phyloP scores from a whole-genome alignment of 139 green algal species.

The Ettlia oleoabundans region DNA sequence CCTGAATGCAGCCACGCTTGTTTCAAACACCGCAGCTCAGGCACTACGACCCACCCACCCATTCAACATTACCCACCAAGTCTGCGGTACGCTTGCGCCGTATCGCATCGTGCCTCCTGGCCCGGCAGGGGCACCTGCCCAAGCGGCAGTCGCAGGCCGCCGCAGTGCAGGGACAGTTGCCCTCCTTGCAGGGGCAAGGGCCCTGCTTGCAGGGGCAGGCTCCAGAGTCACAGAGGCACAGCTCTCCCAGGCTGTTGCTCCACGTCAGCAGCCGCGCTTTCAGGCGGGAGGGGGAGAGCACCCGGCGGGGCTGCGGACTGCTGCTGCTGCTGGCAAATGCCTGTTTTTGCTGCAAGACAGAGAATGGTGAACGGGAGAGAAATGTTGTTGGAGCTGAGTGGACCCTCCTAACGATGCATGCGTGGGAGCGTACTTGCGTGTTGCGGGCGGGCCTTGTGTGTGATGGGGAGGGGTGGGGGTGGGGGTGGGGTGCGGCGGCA shows the following conservation, averaged over 20 bases:
- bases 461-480: no score
- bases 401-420: no score
- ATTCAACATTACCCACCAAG: not conserved
- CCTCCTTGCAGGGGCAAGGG: not conserved
- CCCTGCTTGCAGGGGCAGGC: not conserved
- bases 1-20: no score
- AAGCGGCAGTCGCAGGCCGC: not conserved
- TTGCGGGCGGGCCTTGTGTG: no score
- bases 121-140: not conserved
- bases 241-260: not conserved
- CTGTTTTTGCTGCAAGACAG: not conserved
- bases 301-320: not conserved
- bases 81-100: not conserved
- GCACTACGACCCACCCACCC: no score
- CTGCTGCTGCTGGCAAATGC: not conserved
- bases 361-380: no score
- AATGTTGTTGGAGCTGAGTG: no score
- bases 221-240: not conserved
- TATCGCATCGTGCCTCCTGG: not conserved
- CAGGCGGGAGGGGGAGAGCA: not conserved
- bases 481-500: no score
- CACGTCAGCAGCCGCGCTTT: not conserved
- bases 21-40: no score
- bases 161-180: not conserved
- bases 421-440: no score